Base-by-base conservation (phyloP, 192 early-diverging fungal genomes). In the Coemansia asiatica region DNA sequence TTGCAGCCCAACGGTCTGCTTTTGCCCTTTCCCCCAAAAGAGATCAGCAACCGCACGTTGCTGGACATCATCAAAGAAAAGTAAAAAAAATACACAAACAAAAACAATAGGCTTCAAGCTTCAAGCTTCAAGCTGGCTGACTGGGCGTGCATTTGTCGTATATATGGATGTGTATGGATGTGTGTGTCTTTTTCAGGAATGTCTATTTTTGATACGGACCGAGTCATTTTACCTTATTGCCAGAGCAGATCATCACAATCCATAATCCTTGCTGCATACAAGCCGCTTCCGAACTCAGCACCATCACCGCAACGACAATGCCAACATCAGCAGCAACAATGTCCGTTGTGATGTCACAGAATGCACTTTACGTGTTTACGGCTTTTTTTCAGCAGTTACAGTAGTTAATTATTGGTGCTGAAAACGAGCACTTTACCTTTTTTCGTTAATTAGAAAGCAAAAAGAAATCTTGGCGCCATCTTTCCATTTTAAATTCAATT, bases 11-110 rank as follows among this genome's bases (percentile, higher is more conserved):
- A 33, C 31, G 31, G 31, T 33, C 31, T 33, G 3, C 31, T 21
- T 26, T 46, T 36, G 40, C 40, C 40, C 4, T 18, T 16, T 38
- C 28, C 62, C 63, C 63, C 54, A 65, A 55, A 56, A 40, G 19
- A 5, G 63, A 65, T 65, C 63, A 56, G 35, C 63, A 28, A 57
- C 27, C n/a, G n/a, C n/a, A n/a, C n/a, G n/a, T n/a, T n/a, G n/a
- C n/a, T n/a, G n/a, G n/a, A n/a, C n/a, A n/a, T n/a, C n/a, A n/a
- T n/a, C n/a, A n/a, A n/a, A n/a, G n/a, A n/a, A n/a, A 29, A 16
- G 40, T 15, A 44, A 44, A 3, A 16, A 15, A 8, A 44, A 13
- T 16, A 10, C 13, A 8, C n/a, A 38, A 36, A 28, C 21, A 28
- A 9, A 4, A 10, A 25, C 48, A 61, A 40, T 61, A 28, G 44